Evolutionary conservation across 2,329 filamentous ascomycete genomes (phyloP), one percentile per base, ranked within the genome.

Genomic region (Lachnellula arida): DNA sequence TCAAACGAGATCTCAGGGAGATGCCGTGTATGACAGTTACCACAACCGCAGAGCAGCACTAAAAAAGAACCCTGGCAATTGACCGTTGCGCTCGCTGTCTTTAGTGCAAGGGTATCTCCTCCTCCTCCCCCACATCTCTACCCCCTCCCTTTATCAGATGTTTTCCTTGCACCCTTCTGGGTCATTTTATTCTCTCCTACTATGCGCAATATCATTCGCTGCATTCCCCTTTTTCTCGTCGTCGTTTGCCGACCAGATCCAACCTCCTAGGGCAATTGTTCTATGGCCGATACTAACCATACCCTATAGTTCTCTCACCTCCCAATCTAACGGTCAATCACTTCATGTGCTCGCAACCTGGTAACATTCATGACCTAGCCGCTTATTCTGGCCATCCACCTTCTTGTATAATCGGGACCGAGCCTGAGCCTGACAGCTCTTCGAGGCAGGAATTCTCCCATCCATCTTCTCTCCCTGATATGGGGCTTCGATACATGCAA

Each of bases 311-410:
- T 59, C 65, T 67, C 52, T 55, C 55, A 58, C 60, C 63, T 58
- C 53, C 60, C 54, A 59, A 56, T 46, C 57, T 65, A 48, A 39
- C 61, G 43, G 57, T 66, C 59, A 63, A 65, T 61, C 64, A 65
- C 65, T 69, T 70, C 65, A 71, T 71, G 68, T 65, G 67, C 66
- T 69, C 68, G 57, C 67, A 69, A 70, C 62, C 67, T 65, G 63
- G 63, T 67, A 70, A 68, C 58, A 63, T 68, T 54, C 66, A 67
- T 66, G 67, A 70, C 56, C 57, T 69, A 58, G 58, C 60, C 60
- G 63, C 65, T 53, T 67, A 63, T 56, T 65, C 67, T 51, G 65
- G 61, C 53, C 66, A 68, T 51, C 64, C 67, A 60, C 59, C 66
- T 51, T 63, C 67, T 47, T 68, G 59, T 62, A 67, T 68, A 52